Base-by-base conservation (phyloP, 305 asterid genomes). In the Fraxinus angustifolia region DNA sequence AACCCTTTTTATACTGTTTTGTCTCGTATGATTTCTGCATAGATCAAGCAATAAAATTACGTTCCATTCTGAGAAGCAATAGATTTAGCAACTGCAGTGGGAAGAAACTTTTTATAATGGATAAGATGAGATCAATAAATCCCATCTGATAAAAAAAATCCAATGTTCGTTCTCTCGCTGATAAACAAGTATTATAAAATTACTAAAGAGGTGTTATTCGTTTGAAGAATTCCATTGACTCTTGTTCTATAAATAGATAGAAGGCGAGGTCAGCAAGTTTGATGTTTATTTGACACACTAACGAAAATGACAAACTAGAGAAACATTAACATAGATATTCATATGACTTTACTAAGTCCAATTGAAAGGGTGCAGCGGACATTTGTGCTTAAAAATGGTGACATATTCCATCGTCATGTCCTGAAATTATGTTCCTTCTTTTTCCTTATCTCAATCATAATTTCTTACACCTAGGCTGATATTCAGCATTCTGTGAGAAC, bases 1-100 rank as follows among this genome's bases (percentile, higher is more conserved):
- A 71, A 60, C 99, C 99, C 90, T 96, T 96, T 77, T 96, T 96
- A 86, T 96, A 96, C 87, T 96, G 99, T 83, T 96, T 96, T 17
- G 97, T 91, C 87, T 91, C 99, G 77, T 96, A 93, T 71, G 99
- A 94, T 93, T 56, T 96, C 99, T 96, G 96, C 87, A 83, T 16
- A 23, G 3, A 81, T 30, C 42, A 48, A 42, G 67, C n/a, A 80
- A 83, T 82, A 36, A 30, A 84, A 30, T 31, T 31, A 70, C 5
- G 75, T 70, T 70, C 10, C 75, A 70, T 70, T 14, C 74, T 31
- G 5, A 14, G 75, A 14, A 70, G 75, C 75, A 31, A 31, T 70
- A 62, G 72, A 70, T 70, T 70, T 31, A 70, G 42, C 75, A 70
- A 70, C 75, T 12, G 35, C 40, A 31, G 40, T 31, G 40, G 42